Conservation (phyloP, 73 alveolate species). For the Symbiodinium natans region DNA sequence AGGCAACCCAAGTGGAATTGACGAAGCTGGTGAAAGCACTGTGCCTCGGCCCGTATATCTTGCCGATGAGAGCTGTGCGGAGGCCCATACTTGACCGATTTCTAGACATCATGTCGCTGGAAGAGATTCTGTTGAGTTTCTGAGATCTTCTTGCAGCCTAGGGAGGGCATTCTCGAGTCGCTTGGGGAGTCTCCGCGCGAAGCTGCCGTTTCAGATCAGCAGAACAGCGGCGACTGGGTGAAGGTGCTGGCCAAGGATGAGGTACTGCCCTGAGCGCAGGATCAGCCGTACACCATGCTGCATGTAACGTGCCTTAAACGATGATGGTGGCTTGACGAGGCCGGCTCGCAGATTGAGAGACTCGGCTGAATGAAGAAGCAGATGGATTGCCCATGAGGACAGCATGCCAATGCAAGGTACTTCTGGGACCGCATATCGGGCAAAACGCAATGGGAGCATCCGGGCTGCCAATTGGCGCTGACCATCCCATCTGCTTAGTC, state of each 20-base stretch:
- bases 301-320: neutral
- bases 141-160: neutral
- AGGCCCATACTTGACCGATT: too few species aligned
- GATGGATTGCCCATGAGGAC: neutral
- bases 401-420: slow-evolving; percentile 21
- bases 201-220: neutral
- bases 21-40: neutral
- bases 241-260: slow-evolving; percentile 47
- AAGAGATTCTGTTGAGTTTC: too few species aligned
- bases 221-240: slow-evolving; percentile 54
- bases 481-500: neutral
- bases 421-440: slow-evolving; percentile 73
- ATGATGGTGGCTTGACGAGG: neutral
- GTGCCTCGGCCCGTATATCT: neutral
- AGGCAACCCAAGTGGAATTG: neutral
- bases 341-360: slow-evolving; percentile 42
- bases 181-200: neutral
- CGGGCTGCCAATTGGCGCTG: slow-evolving; percentile 21
- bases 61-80: too few species aligned
- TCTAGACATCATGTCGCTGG: too few species aligned
- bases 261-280: neutral
- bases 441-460: slow-evolving; percentile 70
- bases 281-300: neutral
- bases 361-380: neutral
- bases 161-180: neutral